Base-by-base conservation (phyloP, 2,329 filamentous ascomycete species). In the Domatiomyces globalis region DNA sequence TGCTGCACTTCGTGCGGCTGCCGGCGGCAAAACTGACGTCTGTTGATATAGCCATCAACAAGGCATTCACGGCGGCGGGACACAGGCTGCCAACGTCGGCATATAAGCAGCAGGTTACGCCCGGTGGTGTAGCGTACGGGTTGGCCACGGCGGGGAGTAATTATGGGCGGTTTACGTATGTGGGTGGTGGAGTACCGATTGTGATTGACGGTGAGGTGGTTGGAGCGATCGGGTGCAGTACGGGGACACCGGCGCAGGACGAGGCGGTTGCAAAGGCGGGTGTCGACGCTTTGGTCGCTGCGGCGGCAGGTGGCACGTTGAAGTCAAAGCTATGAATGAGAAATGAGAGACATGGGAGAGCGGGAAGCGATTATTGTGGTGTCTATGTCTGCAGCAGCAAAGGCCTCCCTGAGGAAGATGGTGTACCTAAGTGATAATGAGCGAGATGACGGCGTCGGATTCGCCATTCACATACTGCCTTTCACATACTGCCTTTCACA, bases 41-140 rank as follows among this genome's bases (percentile, higher is more conserved):
- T 81, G 59, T 62, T 79, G 58, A 63, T 71, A 64, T 78, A 79
- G 62, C 76, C 17, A 63, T 65, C 48, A 64, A 67, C 55, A 67
- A 78, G 56, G 75, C 76, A 15, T 78, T 77, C 60, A 79, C 76
- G 2, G 76, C 76, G 2, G 73, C 75, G 1, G 76, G 76, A 15
- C 76, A 78, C 62, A 66, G 70, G 18, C 64, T 69, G 4, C 73
- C 74, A 0, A 78, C 75, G 0, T 69, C 70, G 19, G 65, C 67
- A 2, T 79, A 78, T 62, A 74, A 74, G 51, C 75, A 76, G 54
- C 68, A 66, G 43, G 74, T 77, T 18, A 71, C 72, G 66, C 75
- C 75, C 4, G 75, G 75, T 5, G 75, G 75, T 0, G 63, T 67
- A 1, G 75, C 72, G 0, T 78, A 71, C 55, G 73, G 74, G 15